Conservation (phyloP, 768 basidiomycete species). For the Erythrobasidium yunnanense region DNA sequence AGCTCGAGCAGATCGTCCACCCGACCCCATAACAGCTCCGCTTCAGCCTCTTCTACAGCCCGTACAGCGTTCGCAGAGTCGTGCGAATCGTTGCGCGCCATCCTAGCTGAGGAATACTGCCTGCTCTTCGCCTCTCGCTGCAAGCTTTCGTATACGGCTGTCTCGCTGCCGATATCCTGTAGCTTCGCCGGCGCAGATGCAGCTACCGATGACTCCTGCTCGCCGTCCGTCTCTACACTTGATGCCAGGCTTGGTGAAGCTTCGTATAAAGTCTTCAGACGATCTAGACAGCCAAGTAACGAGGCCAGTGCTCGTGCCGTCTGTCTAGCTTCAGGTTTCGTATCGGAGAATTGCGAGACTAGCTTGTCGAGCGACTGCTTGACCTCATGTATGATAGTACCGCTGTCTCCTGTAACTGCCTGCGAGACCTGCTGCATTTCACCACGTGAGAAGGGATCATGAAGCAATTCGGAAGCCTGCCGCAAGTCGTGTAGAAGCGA, state of each 20-base stretch:
- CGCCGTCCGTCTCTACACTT: background rate
- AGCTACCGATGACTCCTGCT: background rate
- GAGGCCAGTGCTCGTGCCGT: slow-evolving; percentile 61
- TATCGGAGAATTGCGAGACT: slow-evolving; percentile 2
- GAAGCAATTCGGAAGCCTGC: background rate
- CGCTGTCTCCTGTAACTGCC: background rate
- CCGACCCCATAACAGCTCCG: slow-evolving; percentile 59
- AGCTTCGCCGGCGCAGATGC: background rate
- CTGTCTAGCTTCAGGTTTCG: slow-evolving; percentile 47
- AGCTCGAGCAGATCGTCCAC: slow-evolving; percentile 65
- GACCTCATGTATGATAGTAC: background rate
- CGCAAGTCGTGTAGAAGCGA: slow-evolving; percentile 8
- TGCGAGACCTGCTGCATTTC: slow-evolving; percentile 4
- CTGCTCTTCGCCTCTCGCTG: slow-evolving; percentile 59
- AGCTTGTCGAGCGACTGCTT: background rate
- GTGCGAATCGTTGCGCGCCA: slow-evolving; percentile 45
- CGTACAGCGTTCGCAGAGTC: slow-evolving; percentile 44
- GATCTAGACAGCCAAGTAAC: slow-evolving; percentile 58
- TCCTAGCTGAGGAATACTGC: slow-evolving; percentile 45
- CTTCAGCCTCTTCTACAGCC: slow-evolving; percentile 50
- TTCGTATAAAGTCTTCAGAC: slow-evolving; percentile 46
- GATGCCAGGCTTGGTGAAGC: slow-evolving; percentile 28
- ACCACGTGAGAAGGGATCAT: background rate
- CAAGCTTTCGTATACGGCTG: slow-evolving; percentile 54
- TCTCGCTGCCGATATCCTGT: no score